phyloP scores from a whole-genome alignment of 2,329 filamentous ascomycete genomes.

The Apiospora hydei region DNA sequence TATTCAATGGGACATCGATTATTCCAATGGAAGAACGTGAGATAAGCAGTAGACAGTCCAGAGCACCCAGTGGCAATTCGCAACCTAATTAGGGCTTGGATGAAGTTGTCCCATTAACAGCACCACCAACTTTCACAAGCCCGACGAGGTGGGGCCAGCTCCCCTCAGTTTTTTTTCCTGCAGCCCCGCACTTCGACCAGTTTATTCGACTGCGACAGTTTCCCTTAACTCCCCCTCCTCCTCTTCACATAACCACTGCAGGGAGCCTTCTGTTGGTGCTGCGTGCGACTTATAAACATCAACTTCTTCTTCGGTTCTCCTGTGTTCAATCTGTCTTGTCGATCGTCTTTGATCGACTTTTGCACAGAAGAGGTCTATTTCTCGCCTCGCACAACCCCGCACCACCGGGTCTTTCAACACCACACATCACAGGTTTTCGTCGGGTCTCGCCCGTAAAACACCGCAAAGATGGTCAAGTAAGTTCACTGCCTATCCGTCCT shows the following conservation, averaged over 20 bases:
- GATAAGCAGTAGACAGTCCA: slow-evolving; percentile 8
- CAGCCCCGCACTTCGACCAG: slow-evolving; percentile 16
- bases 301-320: slow-evolving; percentile 3
- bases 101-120: slow-evolving; percentile 6
- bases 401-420: slow-evolving; percentile 20
- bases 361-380: slow-evolving; percentile 17
- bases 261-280: slow-evolving; percentile 19
- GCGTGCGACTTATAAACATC: slow-evolving; percentile 22
- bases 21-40: not conserved
- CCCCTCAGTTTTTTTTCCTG: slow-evolving; percentile 19
- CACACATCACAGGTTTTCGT: slow-evolving; percentile 19
- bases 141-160: slow-evolving; percentile 14
- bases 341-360: slow-evolving; percentile 20
- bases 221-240: slow-evolving; percentile 11
- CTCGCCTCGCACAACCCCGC: slow-evolving; percentile 30
- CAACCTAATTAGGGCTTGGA: slow-evolving; percentile 15
- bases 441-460: slow-evolving; percentile 41
- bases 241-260: slow-evolving; percentile 20
- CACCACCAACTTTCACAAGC: slow-evolving; percentile 13
- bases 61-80: slow-evolving; percentile 12
- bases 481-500: slow-evolving; percentile 51
- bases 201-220: slow-evolving; percentile 20
- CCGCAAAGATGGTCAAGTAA: slow-evolving; percentile 99
- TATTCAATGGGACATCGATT: not conserved
- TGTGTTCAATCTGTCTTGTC: slow-evolving; percentile 15